Evolutionary conservation across 768 basidiomycete genomes (phyloP), one percentile per base, ranked within the genome.

Genomic region (Phaeotremella skinneri): DNA sequence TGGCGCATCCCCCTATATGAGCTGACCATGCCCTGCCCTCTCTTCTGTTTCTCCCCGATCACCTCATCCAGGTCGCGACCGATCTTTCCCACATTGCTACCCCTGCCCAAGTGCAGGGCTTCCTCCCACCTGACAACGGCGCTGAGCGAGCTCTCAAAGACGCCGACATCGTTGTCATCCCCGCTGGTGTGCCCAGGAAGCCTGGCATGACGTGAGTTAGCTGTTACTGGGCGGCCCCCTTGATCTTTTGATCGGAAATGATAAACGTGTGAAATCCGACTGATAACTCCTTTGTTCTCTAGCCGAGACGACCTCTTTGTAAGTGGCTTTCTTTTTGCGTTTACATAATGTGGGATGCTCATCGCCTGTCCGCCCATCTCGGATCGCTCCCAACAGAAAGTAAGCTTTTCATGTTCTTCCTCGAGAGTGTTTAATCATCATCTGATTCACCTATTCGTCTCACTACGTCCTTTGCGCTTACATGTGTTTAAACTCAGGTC

Each of bases 151-250:
- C 96, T 20, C 84, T 99, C 60, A 85, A 90, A 60, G 93, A 87
- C 63, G 88, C 84, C 59, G 82, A 97, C 79, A 89, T 98, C 63
- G 87, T 98, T 66, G 89, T 98, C 64, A 96, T 98, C 76, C 96
- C 96, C 59, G 96, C 96, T 79, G 96, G 96, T 84, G 94, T 99
- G 62, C 96, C 96, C 66, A 84, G 96, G 78, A 99, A 99, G 85
- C 91, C 92, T 74, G 71, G 69, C 41, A 59, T 72, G 68, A 73
- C 73, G 58, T 63, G 49, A 56, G 64, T 61, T 32, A 2, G 91
- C 89, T 80, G 90, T 91, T 81, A 91, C n/a, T n/a, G n/a, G n/a
- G n/a, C n/a, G n/a, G n/a, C n/a, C n/a, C n/a, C n/a, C n/a, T n/a
- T n/a, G n/a, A n/a, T n/a, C n/a, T n/a, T n/a, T n/a, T n/a, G n/a